Base-by-base conservation (phyloP, 2,329 filamentous ascomycete species). In the Curvularia spicifera region DNA sequence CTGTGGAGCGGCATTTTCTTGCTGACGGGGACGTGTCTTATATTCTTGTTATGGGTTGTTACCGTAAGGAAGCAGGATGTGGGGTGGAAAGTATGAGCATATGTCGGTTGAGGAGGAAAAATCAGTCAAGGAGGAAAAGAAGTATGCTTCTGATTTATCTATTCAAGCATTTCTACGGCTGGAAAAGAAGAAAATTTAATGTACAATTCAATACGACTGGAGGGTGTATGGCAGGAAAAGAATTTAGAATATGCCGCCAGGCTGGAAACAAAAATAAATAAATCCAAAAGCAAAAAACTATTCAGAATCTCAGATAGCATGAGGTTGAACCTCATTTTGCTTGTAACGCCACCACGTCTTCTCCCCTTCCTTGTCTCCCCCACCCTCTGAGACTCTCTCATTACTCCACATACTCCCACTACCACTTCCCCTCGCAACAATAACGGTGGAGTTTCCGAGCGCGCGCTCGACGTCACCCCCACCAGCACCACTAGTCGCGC, bases 1-100 rank as follows among this genome's bases (percentile, higher is more conserved):
- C 46, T 76, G 2, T 78, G 74, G 74, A 74, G 69, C 54, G 74
- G 74, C 1, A 60, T 64, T n/a, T 77, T 69, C 60, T 55, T 78
- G 55, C 54, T 78, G 53, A n/a, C 69, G 3, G 72, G 68, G 1
- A 68, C 71, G 1, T 56, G 35, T 3, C 74, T 69, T 51, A 48
- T 76, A 22, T 24, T 40, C 1, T 60, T 74, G 8, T 52, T 77
- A 6, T 76, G 71, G 71, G 37, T 63, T 28, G 47, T 64, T 7
- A 70, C 68, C 9, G 62, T 60, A 20, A 69, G 53, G 50, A 66
- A 47, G 20, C 64, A 71, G 57, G 68, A 70, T 33, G 70, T 61
- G 33, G 72, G 73, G 4, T 76, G 72, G 72, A 67, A 59, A 46
- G 67, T 77, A 33, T 76, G 44, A 48, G 10, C 15, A 10, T 40